Evolutionary conservation across 257 asterid species (phyloP).

Genomic region (Schizonepeta tenuifolia): DNA sequence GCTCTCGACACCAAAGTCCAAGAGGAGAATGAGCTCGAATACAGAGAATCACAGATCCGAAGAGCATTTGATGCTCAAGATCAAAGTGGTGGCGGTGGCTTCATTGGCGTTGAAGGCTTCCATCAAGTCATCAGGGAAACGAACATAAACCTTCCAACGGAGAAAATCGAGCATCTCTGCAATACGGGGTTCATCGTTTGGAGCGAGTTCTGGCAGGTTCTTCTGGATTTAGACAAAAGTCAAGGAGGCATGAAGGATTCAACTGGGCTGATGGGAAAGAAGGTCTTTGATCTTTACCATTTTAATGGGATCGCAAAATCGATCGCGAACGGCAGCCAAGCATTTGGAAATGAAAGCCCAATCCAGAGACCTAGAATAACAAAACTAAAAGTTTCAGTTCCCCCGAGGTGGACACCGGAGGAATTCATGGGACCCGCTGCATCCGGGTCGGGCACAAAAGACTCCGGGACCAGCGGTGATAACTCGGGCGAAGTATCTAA

Average conservation of each 20-base stretch:
- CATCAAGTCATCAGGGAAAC: slow-evolving; percentile 76
- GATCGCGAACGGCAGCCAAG: slow-evolving; percentile 52
- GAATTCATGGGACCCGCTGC: slow-evolving; percentile 69
- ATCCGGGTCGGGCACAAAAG: slow-evolving; percentile 41
- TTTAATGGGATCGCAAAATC: slow-evolving; percentile 97
- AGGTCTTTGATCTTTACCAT: slow-evolving; percentile 87
- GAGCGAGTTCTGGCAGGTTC: slow-evolving; percentile 95
- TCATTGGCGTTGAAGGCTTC: slow-evolving; percentile 88
- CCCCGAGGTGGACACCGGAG: slow-evolving; percentile 97
- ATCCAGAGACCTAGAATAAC: slow-evolving; percentile 84
- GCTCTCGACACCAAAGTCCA: slow-evolving; percentile 87
- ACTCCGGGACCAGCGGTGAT: slow-evolving; percentile 38
- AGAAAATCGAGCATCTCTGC: slow-evolving; percentile 70
- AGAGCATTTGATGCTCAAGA: slow-evolving; percentile 92
- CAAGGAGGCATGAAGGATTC: slow-evolving; percentile 91
- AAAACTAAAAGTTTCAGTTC: slow-evolving; percentile 84
- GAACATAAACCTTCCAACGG: slow-evolving; percentile 62
- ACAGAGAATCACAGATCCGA: slow-evolving; percentile 76
- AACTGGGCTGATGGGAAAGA: slow-evolving; percentile 78
- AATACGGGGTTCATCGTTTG: slow-evolving; percentile 81
- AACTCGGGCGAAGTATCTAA: slow-evolving; percentile 54
- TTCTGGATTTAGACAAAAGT: slow-evolving; percentile 77
- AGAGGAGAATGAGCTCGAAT: slow-evolving; percentile 86
- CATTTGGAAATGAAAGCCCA: slow-evolving; percentile 53
- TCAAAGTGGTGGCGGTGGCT: slow-evolving; percentile 99